Conservation (phyloP, 345 rosid genomes). For the Corymbia maculata region DNA sequence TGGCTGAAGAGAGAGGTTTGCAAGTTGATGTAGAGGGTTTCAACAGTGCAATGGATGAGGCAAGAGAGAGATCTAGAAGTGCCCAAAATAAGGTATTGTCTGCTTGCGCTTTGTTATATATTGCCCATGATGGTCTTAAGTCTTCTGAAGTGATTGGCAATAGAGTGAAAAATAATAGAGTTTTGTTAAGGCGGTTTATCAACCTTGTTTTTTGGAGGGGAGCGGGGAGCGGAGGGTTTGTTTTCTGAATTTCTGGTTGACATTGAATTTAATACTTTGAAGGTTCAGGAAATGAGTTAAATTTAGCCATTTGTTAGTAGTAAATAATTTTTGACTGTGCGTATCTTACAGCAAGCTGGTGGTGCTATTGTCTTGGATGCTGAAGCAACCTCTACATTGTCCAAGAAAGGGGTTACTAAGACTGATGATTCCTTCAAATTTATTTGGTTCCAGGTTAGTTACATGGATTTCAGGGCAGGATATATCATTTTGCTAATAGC, state of each 20-base stretch:
- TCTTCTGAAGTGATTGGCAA: not conserved
- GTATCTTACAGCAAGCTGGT: constrained; percentile 67
- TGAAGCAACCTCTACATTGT: constrained; percentile 80
- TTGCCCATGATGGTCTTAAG: not conserved
- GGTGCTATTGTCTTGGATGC: constrained; percentile 87
- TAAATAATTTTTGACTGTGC: not conserved
- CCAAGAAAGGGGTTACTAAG: constrained; percentile 51
- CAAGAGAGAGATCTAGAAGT: constrained; percentile 86
- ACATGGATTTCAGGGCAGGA: not conserved
- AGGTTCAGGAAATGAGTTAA: not conserved
- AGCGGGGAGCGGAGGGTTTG: not conserved
- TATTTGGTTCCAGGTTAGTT: constrained; percentile 55
- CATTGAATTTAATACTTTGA: not conserved
- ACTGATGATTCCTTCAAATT: constrained; percentile 80
- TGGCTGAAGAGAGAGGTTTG: constrained; percentile 94
- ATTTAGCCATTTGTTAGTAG: not conserved
- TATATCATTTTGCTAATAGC: not conserved
- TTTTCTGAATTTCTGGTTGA: not conserved
- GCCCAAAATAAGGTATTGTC: constrained; percentile 66
- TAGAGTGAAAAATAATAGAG: not conserved
- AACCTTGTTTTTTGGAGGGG: not conserved
- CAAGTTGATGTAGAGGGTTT: constrained; percentile 79
- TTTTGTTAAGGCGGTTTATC: not conserved
- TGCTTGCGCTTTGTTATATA: not conserved
- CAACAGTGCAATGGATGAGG: constrained; percentile 79